These are phyloP conservation scores for Neurospora sp. DNA, from an alignment of 495 filamentous ascomycete species.

Conservation along the genomic window DNA sequence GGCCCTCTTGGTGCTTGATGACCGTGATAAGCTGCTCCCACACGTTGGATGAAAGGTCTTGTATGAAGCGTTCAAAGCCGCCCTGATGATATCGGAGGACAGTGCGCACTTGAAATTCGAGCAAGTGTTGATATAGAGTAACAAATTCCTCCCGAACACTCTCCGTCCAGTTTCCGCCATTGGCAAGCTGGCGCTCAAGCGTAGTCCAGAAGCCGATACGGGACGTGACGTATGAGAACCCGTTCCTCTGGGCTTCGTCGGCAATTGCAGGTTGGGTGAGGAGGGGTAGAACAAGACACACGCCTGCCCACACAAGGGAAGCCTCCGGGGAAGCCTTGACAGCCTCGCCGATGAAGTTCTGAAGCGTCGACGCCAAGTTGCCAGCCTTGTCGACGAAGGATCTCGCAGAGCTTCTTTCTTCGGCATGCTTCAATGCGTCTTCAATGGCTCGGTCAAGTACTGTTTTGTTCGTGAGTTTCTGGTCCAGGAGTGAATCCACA, in stretches of 20 bases:
- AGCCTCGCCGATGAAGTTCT: conserved; percentile 11
- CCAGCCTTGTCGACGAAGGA: conserved; percentile 5
- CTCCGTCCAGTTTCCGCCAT: background rate
- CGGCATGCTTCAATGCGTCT: background rate
- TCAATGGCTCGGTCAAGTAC: background rate
- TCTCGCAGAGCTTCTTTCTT: background rate
- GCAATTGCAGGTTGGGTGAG: conserved; percentile 14
- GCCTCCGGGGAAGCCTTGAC: conserved; percentile 14
- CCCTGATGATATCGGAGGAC: background rate
- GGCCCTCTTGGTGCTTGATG: background rate
- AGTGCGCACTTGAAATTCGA: background rate
- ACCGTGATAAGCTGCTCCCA: background rate
- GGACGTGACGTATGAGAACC: conserved; percentile 16
- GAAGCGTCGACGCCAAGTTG: background rate
- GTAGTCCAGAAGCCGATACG: conserved; percentile 14
- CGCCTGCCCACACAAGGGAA: conserved; percentile 16
- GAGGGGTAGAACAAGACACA: conserved; percentile 15
- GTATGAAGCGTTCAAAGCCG: background rate
- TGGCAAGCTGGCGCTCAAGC: conserved; percentile 4
- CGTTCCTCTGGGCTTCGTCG: conserved; percentile 10
- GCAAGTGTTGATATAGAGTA: background rate
- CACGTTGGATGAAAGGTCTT: background rate
- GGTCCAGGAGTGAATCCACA: background rate
- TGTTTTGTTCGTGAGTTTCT: background rate
- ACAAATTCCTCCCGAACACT: background rate